A percentile compares a stretch with the other conserved stretches of the same genome.
Evolutionary conservation across 148 eudicot species (phyloP).

Genomic region (Camellia sinensis): DNA sequence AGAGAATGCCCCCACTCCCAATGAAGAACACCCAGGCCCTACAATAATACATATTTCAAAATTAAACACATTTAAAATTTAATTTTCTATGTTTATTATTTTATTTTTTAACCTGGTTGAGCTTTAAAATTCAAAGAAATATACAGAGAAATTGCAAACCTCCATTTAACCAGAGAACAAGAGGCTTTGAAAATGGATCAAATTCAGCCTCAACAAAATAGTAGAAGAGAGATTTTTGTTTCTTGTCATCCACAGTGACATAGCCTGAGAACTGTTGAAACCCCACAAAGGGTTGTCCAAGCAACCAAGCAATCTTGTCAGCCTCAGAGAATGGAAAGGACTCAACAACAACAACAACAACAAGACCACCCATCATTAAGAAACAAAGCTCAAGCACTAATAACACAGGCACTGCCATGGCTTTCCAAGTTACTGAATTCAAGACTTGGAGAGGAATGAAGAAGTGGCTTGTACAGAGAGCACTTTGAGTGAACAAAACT

Average conservation of each 20-base stretch:
- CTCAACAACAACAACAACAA: slow-evolving; percentile 12
- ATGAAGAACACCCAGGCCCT: slow-evolving; percentile 99
- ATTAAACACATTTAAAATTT: not conserved
- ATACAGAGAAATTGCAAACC: slow-evolving; percentile 34
- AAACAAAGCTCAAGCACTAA: slow-evolving; percentile 20
- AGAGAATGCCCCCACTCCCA: slow-evolving; percentile 99
- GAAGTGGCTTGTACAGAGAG: not conserved
- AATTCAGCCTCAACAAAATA: slow-evolving; percentile 89
- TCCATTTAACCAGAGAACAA: slow-evolving; percentile 98
- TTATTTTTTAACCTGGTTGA: not conserved
- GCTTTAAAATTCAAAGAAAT: no score
- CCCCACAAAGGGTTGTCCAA: slow-evolving; percentile 80
- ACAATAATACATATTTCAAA: slow-evolving; percentile 20
- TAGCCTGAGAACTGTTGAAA: slow-evolving; percentile 84
- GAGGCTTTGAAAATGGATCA: slow-evolving; percentile 72
- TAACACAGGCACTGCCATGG: slow-evolving; percentile 18
- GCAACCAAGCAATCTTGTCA: slow-evolving; percentile 56
- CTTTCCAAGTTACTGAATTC: slow-evolving; percentile 3
- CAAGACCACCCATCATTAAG: slow-evolving; percentile 19
- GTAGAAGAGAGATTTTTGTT: slow-evolving; percentile 68
- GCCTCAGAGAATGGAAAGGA: not conserved
- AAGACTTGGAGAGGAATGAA: not conserved
- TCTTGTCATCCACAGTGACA: slow-evolving; percentile 69
- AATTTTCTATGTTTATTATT: not conserved
- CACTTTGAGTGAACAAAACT: not conserved